Percentiles rank a stretch among this genome's conserved stretches.
Evolutionary conservation across 2,329 filamentous ascomycete species (phyloP).

Genomic region (Biscogniauxia sp.): DNA sequence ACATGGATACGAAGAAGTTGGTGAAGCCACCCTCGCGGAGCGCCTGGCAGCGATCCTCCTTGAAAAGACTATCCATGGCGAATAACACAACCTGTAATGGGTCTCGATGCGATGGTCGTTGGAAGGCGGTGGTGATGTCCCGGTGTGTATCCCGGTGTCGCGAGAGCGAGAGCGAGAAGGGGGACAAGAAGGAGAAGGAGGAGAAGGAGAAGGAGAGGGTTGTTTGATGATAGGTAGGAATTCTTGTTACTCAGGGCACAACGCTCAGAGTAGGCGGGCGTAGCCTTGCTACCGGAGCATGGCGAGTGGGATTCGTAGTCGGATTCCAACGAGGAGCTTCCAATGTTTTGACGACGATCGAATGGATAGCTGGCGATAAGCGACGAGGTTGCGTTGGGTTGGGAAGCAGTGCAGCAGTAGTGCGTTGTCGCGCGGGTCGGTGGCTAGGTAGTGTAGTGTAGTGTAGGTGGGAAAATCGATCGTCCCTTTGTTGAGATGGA

Average conservation of each 20-base stretch:
- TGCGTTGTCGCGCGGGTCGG: background rate
- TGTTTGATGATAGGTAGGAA: too few species aligned
- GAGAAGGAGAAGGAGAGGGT: too few species aligned
- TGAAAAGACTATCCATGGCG: constrained; percentile 33
- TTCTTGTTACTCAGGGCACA: constrained; percentile 3
- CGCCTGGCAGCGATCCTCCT: constrained; percentile 46
- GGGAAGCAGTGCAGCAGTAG: background rate
- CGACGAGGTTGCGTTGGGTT: background rate
- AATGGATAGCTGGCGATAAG: constrained; percentile 7
- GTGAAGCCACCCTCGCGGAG: constrained; percentile 53
- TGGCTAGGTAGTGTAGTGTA: background rate
- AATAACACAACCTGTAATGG: background rate
- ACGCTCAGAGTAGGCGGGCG: constrained; percentile 11
- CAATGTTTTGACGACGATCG: constrained; percentile 5
- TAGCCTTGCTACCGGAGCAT: constrained; percentile 18
- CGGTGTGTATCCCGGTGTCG: background rate
- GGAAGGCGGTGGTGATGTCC: background rate
- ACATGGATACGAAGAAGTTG: constrained; percentile 58
- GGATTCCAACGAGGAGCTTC: constrained; percentile 7
- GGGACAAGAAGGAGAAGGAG: too few species aligned
- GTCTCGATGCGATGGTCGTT: constrained; percentile 2
- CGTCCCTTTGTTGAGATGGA: background rate
- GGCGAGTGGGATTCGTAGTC: constrained; percentile 4
- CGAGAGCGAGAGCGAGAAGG: constrained; percentile 9
- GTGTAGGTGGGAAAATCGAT: background rate